These are phyloP conservation scores for Lipomyces spencermartinsiae DNA, from an alignment of 805 yeast genomes.

Conservation along the genomic window DNA sequence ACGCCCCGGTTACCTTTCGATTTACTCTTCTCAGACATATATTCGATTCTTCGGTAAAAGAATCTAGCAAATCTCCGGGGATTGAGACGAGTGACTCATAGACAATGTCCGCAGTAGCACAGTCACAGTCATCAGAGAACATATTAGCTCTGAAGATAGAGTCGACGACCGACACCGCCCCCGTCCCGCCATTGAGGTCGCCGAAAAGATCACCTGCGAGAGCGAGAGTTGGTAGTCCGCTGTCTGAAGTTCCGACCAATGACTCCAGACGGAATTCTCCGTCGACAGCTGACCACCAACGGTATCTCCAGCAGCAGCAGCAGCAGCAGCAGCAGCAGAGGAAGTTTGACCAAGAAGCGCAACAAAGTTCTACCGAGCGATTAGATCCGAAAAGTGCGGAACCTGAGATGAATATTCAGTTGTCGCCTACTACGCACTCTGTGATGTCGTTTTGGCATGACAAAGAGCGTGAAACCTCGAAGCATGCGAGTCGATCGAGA, in stretches of 20 bases:
- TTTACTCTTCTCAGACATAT: neutral
- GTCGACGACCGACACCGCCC: neutral
- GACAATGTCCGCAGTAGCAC: neutral
- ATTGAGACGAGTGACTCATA: neutral
- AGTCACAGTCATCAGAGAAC: neutral
- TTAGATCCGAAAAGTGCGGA: neutral
- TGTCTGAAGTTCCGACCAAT: constrained; percentile 24
- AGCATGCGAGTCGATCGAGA: neutral
- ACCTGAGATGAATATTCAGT: neutral
- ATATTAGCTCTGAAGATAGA: neutral
- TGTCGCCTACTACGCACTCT: constrained; percentile 20
- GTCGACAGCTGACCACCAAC: constrained; percentile 30
- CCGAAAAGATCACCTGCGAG: constrained; percentile 1
- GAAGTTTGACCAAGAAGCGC: constrained; percentile 6
- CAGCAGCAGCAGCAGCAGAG: constrained; percentile 12
- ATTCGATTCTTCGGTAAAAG: neutral
- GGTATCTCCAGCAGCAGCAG: constrained; percentile 13
- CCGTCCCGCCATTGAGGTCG: neutral
- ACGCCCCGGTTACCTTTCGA: neutral
- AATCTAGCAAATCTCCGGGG: neutral
- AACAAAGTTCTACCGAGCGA: neutral
- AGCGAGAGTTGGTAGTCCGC: constrained; percentile 17
- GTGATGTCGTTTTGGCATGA: constrained; percentile 34
- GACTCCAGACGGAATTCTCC: constrained; percentile 36
- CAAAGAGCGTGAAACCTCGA: constrained; percentile 22